Evolutionary conservation across 106 monocot species (phyloP), one percentile per base, ranked within the genome.

Genomic region (Apostasia ramifera): DNA sequence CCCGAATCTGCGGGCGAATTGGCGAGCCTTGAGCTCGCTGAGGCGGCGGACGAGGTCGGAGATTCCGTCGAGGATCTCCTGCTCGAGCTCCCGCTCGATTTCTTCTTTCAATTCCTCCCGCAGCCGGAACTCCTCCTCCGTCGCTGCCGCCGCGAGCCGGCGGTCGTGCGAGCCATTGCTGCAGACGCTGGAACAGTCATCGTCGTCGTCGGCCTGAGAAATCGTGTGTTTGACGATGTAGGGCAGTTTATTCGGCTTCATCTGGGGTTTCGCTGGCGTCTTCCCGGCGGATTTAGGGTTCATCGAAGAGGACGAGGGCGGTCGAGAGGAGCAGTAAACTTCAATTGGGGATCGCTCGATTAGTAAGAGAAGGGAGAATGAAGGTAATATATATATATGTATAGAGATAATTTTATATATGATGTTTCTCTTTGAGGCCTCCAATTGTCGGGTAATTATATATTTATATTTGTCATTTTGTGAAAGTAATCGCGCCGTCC

Each of bases 61-160:
- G 11, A 69, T 69, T 6, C 56, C 69, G 6, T 69, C 69, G 5
- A 69, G 55, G 1, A 69, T 40, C 55, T 69, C 69, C 13, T 45
- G 69, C 56, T 69, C 69, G n/a, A 69, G 55, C 43, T 69, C 69
- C 41, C 41, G 11, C 56, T 69, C 69, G 41, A 69, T 69, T 55
- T 69, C 69, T 12, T 41, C 26, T n/a, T 40, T 55, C 44, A 69
- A 15, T 44, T 69, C 69, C 45, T 55, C 69, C 43, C 56, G 40
- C 11, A 69, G 13, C 44, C 41, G 40, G 12, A 69, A 4, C 42
- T 69, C 69, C 45, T 69, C 69, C 12, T 56, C 69, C 46, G 14
- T 45, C 5, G 57, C 57, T 1, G 61, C 42, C 5, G 57, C 57
- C 8, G 61, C 42, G 11, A 13, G 61, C 61, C 61, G 40, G 61